A percentile compares a stretch with the other conserved stretches of the same genome.
These are phyloP conservation scores for Rhizodiscina lignyota DNA, from an alignment of 495 filamentous ascomycete genomes.

Conservation along the genomic window DNA sequence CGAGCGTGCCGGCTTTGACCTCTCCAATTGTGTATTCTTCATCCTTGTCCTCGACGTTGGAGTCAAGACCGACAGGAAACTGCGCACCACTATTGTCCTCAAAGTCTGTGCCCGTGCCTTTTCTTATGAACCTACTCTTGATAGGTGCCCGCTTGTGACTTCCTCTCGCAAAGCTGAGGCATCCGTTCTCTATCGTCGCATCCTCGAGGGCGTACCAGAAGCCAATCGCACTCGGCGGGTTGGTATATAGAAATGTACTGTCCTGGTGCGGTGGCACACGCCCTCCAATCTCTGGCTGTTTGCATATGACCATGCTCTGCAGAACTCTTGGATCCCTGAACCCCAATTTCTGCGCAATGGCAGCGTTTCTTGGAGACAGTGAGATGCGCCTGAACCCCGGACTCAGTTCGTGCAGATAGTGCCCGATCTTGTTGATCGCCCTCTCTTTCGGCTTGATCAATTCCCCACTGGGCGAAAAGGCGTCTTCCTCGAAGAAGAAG, in stretches of 20 bases:
- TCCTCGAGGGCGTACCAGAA: conserved; percentile 97
- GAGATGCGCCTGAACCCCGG: conserved; percentile 51
- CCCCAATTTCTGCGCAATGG: conserved; percentile 52
- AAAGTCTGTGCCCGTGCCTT: conserved; percentile 38
- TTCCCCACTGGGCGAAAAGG: conserved; percentile 39
- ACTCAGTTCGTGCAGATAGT: conserved; percentile 65
- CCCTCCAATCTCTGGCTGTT: conserved; percentile 90
- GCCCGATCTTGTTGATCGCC: conserved; percentile 94
- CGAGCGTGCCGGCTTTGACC: conserved; percentile 74
- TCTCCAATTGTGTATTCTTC: conserved; percentile 52
- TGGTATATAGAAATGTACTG: conserved; percentile 79
- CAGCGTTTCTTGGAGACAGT: conserved; percentile 34
- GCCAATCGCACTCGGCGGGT: conserved; percentile 77
- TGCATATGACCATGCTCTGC: conserved; percentile 97
- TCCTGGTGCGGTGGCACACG: conserved; percentile 81
- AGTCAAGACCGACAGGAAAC: conserved; percentile 25
- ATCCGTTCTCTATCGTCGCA: conserved; percentile 68
- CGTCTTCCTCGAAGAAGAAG: conserved; percentile 94
- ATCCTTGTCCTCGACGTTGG: conserved; percentile 19
- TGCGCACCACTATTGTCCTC: conserved; percentile 27
- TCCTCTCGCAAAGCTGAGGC: conserved; percentile 67
- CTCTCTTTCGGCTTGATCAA: conserved; percentile 60
- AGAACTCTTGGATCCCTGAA: conserved; percentile 61
- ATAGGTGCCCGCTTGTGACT: conserved; percentile 54
- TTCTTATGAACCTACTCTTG: conserved; percentile 57